phyloP scores from a whole-genome alignment of 2,329 filamentous ascomycete species.

The Epichloe baconii region DNA sequence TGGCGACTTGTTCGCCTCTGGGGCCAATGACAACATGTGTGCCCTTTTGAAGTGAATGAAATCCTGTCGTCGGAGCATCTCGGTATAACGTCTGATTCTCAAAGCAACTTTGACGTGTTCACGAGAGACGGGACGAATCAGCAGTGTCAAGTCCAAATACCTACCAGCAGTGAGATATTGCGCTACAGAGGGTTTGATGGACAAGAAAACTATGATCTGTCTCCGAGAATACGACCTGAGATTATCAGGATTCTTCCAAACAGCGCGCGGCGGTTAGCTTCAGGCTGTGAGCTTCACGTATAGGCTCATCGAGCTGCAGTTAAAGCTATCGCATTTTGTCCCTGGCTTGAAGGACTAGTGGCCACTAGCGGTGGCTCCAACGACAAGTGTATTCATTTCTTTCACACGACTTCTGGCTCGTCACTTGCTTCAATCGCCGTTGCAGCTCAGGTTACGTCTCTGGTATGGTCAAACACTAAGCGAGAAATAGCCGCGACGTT shows the following conservation, averaged over 20 bases:
- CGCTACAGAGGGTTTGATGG: background rate
- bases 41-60: slow-evolving; percentile 57
- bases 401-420: slow-evolving; percentile 71
- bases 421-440: slow-evolving; percentile 84
- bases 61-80: slow-evolving; percentile 27
- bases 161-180: background rate
- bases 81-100: background rate
- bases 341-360: slow-evolving; percentile 77
- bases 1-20: slow-evolving; percentile 67
- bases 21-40: slow-evolving; percentile 86
- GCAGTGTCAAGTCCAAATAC: background rate
- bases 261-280: slow-evolving; percentile 33
- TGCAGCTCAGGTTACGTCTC: slow-evolving; percentile 80
- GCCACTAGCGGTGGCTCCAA: slow-evolving; percentile 90
- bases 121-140: slow-evolving; percentile 9
- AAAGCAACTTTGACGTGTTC: background rate
- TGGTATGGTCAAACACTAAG: slow-evolving; percentile 78
- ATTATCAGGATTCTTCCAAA: slow-evolving; percentile 11
- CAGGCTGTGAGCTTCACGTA: slow-evolving; percentile 51
- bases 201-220: background rate
- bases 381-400: slow-evolving; percentile 94
- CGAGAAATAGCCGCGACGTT: slow-evolving; percentile 89
- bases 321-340: slow-evolving; percentile 94
- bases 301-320: slow-evolving; percentile 79
- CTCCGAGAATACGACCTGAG: background rate